phyloP scores from a whole-genome alignment of 2,329 filamentous ascomycete species.

The Fusarium albosuccineum region DNA sequence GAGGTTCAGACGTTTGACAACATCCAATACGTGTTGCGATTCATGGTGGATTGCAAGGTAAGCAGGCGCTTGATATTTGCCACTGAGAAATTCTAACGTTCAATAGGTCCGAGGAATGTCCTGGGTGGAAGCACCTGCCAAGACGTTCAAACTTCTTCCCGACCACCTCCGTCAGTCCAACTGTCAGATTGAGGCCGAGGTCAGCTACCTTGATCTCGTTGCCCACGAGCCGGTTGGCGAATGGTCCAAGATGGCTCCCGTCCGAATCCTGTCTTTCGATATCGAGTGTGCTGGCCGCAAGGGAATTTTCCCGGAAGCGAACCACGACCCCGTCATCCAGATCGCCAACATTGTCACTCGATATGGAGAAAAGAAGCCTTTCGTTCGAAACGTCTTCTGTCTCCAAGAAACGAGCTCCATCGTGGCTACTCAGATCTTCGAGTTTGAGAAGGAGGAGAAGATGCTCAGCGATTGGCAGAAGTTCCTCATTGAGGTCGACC shows the following conservation, averaged over 20 bases:
- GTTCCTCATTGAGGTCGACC: conserved; percentile 90
- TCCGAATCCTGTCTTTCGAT: conserved; percentile 95
- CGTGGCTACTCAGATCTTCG: conserved; percentile 92
- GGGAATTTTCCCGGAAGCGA: conserved; percentile 94
- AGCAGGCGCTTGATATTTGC: conserved; percentile 28
- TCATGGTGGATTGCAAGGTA: conserved; percentile 97
- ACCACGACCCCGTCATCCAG: conserved; percentile 94
- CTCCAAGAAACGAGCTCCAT: conserved; percentile 93
- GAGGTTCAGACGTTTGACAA: conserved; percentile 94
- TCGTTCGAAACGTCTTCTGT: conserved; percentile 96
- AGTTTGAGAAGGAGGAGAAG: conserved; percentile 83
- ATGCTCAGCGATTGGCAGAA: conserved; percentile 95
- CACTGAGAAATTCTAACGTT: conserved; percentile 31
- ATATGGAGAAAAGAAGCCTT: conserved; percentile 96
- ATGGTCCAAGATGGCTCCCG: conserved; percentile 97
- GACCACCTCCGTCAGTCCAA: conserved; percentile 82
- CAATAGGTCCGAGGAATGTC: conserved; percentile 89
- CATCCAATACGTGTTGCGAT: conserved; percentile 92
- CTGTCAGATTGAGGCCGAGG: conserved; percentile 93
- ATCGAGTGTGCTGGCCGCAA: conserved; percentile 99
- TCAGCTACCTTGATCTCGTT: conserved; percentile 85
- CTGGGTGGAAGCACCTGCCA: conserved; percentile 89
- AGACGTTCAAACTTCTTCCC: conserved; percentile 78
- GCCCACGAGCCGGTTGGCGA: conserved; percentile 91
- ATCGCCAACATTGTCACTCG: conserved; percentile 96